A percentile compares a stretch with the other conserved stretches of the same genome.
Evolutionary conservation across 441 rosid species (phyloP).

Genomic region (Metrosideros polymorpha): DNA sequence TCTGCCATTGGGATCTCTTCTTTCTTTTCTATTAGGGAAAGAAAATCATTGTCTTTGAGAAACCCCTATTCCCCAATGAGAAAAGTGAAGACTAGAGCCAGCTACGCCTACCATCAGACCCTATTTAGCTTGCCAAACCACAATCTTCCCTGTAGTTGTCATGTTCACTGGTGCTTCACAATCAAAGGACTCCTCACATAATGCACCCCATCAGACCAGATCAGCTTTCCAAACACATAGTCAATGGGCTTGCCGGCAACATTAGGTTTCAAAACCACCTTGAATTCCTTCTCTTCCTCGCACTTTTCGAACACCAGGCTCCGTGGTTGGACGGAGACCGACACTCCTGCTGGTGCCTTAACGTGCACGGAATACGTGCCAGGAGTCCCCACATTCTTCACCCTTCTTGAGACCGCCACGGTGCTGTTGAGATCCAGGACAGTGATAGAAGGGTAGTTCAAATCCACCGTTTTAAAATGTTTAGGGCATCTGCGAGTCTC

Average conservation of each 20-base stretch:
- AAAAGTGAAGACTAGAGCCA: not conserved
- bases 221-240: conserved; percentile 34
- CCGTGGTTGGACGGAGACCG: conserved; percentile 21
- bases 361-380: conserved; percentile 21
- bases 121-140: not conserved
- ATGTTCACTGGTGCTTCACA: conserved; percentile 8
- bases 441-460: conserved; percentile 75
- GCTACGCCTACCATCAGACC: not conserved
- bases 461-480: conserved; percentile 21
- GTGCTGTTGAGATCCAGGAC: conserved; percentile 16
- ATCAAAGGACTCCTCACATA: conserved; percentile 42
- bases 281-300: conserved; percentile 40
- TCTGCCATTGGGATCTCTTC: not conserved
- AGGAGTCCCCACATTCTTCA: conserved; percentile 53
- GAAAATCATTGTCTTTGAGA: not conserved
- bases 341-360: conserved; percentile 23
- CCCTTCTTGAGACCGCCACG: conserved; percentile 14
- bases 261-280: conserved; percentile 17
- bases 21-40: not conserved
- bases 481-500: conserved; percentile 20
- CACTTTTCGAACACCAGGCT: conserved; percentile 14
- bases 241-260: not conserved
- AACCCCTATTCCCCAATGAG: not conserved
- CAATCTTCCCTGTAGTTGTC: not conserved
- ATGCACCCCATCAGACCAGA: conserved; percentile 44